Conservation (phyloP, 2,329 filamentous ascomycete genomes). For the Geosmithia putterillii region DNA sequence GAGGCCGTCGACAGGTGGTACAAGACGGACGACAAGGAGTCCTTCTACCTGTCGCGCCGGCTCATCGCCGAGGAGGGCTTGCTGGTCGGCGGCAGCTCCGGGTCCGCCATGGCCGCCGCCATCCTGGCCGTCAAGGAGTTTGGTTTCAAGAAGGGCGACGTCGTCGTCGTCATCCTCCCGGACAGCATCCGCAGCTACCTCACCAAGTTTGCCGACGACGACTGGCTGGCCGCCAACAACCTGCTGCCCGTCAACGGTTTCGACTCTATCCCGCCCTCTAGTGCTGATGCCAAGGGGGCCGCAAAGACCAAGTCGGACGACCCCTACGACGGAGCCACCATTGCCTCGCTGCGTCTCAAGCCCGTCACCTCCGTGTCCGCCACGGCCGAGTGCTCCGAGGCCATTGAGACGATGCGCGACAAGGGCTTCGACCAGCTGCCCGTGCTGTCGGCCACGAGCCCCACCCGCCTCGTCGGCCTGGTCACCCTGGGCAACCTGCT, state of each 20-base stretch:
- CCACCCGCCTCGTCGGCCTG: conserved; percentile 70
- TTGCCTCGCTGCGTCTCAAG: conserved; percentile 76
- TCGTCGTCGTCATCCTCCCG: conserved; percentile 81
- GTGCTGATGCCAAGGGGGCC: too few species aligned
- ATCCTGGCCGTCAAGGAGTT: conserved; percentile 66
- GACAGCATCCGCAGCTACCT: conserved; percentile 97
- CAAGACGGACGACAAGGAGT: conserved; percentile 89
- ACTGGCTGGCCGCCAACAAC: conserved; percentile 96
- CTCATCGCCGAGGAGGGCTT: conserved; percentile 91
- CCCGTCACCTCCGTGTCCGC: conserved; percentile 77
- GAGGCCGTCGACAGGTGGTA: conserved; percentile 84
- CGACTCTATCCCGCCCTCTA: too few species aligned
- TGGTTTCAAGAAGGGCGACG: conserved; percentile 68
- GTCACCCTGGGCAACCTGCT: conserved; percentile 93
- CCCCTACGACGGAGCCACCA: conserved; percentile 65
- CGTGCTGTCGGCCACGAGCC: conserved; percentile 54
- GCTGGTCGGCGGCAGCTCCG: conserved; percentile 85
- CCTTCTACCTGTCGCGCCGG: conserved; percentile 79
- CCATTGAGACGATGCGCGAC: conserved; percentile 96
- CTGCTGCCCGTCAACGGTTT: conserved; percentile 54
- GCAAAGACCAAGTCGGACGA: conserved; percentile 38
- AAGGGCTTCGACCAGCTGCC: conserved; percentile 97
- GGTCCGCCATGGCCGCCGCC: conserved; percentile 78
- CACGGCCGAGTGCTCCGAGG: conserved; percentile 63
- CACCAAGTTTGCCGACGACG: conserved; percentile 96